Evolutionary conservation across 176 grass and related monocot species (phyloP).

Genomic region (Otatea glauca): DNA sequence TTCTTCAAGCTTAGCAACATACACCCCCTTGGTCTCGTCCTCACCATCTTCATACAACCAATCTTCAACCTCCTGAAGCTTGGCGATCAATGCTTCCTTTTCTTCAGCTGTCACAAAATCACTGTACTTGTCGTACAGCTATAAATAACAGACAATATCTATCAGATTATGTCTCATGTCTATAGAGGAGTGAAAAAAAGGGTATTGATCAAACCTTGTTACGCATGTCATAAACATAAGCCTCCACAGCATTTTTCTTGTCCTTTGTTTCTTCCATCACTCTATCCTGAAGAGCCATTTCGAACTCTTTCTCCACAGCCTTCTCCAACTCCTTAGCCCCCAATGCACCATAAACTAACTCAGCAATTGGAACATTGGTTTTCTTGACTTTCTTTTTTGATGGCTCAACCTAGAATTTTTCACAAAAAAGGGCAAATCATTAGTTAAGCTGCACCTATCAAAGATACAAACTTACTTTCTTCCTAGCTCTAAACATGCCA

Average conservation of each 20-base stretch:
- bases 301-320: conserved; percentile 84
- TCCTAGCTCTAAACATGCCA: not conserved
- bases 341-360: conserved; percentile 82
- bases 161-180: conserved; percentile 33
- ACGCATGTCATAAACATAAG: conserved; percentile 98
- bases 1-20: conserved; percentile 91
- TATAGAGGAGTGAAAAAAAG: not conserved
- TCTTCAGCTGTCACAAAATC: conserved; percentile 72
- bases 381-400: conserved; percentile 95
- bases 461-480: not conserved
- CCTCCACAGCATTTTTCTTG: conserved; percentile 93
- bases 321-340: conserved; percentile 66
- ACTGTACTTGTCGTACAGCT: conserved; percentile 78
- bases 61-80: conserved; percentile 91
- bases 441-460: not conserved
- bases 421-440: not conserved
- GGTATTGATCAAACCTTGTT: conserved; percentile 68
- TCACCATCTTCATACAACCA: conserved; percentile 99
- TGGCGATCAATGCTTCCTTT: conserved; percentile 72
- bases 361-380: conserved; percentile 66
- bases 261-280: conserved; percentile 99
- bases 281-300: conserved; percentile 98
- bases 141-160: conserved; percentile 46
- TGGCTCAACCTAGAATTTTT: conserved; percentile 56
- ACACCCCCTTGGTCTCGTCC: conserved; percentile 97